Percentiles rank a stretch among this genome's conserved stretches.
Conservation (phyloP, 2,329 filamentous ascomycete species). For the Fusarium robinianum region DNA sequence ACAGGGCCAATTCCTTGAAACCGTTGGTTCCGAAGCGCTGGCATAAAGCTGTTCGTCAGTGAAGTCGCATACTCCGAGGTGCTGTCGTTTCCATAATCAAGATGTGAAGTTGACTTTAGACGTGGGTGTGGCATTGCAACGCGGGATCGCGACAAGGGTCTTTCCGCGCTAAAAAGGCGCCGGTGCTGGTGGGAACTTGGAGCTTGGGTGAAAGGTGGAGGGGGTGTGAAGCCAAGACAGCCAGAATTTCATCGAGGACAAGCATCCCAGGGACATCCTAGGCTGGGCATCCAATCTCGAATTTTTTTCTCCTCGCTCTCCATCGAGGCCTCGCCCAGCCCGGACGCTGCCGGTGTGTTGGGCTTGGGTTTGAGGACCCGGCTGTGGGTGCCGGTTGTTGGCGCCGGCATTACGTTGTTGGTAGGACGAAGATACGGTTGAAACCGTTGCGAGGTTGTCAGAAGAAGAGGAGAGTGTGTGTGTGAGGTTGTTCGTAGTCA, state of each 20-base stretch:
- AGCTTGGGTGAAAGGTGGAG: conserved; percentile 31
- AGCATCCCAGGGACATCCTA: conserved; percentile 32
- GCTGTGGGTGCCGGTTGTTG: conserved; percentile 34
- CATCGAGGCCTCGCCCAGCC: conserved; percentile 30
- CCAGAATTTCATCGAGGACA: conserved; percentile 17
- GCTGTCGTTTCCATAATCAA: conserved; percentile 22
- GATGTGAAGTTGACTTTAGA: conserved; percentile 37
- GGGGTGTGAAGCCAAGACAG: conserved; percentile 29
- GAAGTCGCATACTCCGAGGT: conserved; percentile 20
- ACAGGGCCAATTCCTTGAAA: not conserved
- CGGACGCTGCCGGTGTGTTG: conserved; percentile 35
- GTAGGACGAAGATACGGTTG: too few species aligned
- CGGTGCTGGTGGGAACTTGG: conserved; percentile 31
- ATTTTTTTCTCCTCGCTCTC: conserved; percentile 31
- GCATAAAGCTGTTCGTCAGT: conserved; percentile 1
- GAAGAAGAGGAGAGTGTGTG: conserved; percentile 11
- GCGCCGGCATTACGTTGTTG: conserved; percentile 22
- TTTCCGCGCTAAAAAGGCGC: conserved; percentile 34
- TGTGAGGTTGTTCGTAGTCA: too few species aligned
- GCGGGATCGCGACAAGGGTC: conserved; percentile 39
- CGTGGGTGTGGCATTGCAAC: conserved; percentile 38
- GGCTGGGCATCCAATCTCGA: conserved; percentile 35
- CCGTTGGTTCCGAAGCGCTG: conserved; percentile 5
- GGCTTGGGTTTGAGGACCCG: conserved; percentile 32
- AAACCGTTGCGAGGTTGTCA: conserved; percentile 8